Percentiles rank a stretch among this genome's conserved stretches.
Conservation (phyloP, 1,139 yeast genomes). For the Taphrina pruni region DNA sequence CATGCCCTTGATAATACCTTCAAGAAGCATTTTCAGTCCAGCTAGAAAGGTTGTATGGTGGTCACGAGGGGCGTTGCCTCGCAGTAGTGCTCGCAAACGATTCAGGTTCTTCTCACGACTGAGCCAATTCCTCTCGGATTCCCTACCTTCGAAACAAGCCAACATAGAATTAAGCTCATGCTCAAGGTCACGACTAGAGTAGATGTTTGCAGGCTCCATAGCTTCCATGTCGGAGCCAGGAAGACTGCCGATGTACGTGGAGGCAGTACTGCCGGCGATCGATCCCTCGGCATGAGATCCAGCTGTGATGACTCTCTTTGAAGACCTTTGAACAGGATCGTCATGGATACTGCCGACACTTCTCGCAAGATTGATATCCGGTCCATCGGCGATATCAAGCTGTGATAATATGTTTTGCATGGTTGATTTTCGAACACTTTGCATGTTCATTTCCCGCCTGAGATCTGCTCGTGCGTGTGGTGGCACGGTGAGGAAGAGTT, state of each 20-base stretch:
- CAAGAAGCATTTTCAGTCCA: conserved; percentile 58
- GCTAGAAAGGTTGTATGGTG: conserved; percentile 57
- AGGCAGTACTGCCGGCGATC: conserved; percentile 39
- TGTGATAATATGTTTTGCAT: conserved; percentile 37
- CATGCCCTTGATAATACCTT: conserved; percentile 70
- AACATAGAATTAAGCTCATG: conserved; percentile 54
- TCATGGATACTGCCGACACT: conserved; percentile 8
- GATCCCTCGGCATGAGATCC: conserved; percentile 40
- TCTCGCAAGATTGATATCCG: conserved; percentile 21
- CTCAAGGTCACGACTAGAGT: conserved; percentile 52
- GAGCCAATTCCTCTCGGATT: conserved; percentile 88
- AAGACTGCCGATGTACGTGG: conserved; percentile 41
- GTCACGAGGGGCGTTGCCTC: conserved; percentile 61
- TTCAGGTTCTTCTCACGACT: conserved; percentile 68
- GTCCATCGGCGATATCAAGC: conserved; percentile 41
- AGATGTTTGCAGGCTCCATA: conserved; percentile 46
- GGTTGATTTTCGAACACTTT: conserved; percentile 52
- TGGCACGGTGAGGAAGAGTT: conserved; percentile 55
- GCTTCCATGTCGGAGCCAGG: conserved; percentile 51
- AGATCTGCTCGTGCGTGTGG: conserved; percentile 59
- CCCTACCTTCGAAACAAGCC: conserved; percentile 69
- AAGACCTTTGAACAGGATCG: conserved; percentile 23
- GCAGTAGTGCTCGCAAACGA: conserved; percentile 63
- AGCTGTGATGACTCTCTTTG: conserved; percentile 40
- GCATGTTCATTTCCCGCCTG: conserved; percentile 57